Percentiles rank a stretch among this genome's conserved stretches.
These are phyloP conservation scores for Sclerotinia nivalis DNA, from an alignment of 2,329 filamentous ascomycete genomes.

Conservation along the genomic window DNA sequence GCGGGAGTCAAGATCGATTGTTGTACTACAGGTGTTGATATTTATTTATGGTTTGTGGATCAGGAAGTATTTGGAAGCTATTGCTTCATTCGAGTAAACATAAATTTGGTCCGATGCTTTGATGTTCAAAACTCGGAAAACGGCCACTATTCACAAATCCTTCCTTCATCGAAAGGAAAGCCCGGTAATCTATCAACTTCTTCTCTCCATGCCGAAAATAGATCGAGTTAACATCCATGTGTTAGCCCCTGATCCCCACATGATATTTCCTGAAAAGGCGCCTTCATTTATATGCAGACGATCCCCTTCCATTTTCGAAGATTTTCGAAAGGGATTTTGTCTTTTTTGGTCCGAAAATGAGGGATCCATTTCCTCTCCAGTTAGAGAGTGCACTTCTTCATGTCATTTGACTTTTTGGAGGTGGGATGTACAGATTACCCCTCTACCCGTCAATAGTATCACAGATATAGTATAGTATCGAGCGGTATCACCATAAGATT, in stretches of 20 bases:
- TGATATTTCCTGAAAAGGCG: background rate
- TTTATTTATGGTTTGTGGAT: too few species aligned
- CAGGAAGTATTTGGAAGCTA: too few species aligned
- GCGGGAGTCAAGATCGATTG: too few species aligned
- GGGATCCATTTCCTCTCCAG: background rate
- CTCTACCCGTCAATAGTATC: background rate
- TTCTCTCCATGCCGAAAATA: background rate
- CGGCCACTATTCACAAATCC: background rate
- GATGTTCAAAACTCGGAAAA: background rate
- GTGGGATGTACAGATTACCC: background rate
- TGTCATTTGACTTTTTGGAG: background rate
- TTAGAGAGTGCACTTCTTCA: background rate
- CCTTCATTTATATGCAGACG: background rate
- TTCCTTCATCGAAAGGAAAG: too few species aligned
- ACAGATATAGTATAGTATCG: background rate
- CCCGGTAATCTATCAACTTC: background rate
- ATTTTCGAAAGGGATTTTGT: background rate
- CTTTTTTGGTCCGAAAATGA: background rate
- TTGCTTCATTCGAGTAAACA: too few species aligned
- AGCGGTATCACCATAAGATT: background rate
- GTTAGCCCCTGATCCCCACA: constrained; percentile 5
- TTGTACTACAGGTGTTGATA: too few species aligned
- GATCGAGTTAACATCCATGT: too few species aligned
- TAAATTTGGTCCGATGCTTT: background rate
- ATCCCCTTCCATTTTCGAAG: background rate